A percentile compares a stretch with the other conserved stretches of the same genome.
phyloP scores from a whole-genome alignment of 805 yeast genomes.

The Saitoella complicata region DNA sequence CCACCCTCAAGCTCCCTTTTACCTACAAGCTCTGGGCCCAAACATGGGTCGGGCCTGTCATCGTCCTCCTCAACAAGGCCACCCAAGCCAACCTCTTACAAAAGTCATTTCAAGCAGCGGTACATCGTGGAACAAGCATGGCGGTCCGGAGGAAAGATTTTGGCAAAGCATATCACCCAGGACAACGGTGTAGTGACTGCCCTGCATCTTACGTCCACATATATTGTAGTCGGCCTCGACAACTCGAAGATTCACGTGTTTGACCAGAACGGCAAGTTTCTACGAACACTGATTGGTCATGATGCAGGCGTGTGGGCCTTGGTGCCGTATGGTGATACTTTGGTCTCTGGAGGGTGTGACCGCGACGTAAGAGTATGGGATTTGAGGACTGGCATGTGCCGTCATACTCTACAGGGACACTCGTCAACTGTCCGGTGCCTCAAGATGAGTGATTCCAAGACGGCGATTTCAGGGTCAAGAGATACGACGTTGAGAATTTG shows the following conservation, averaged over 20 bases:
- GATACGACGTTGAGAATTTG: conserved; percentile 85
- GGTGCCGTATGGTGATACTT: conserved; percentile 74
- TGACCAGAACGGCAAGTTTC: conserved; percentile 23
- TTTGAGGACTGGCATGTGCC: conserved; percentile 68
- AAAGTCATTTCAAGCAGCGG: conserved; percentile 25
- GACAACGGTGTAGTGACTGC: conserved; percentile 26
- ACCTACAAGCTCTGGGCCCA: conserved; percentile 7
- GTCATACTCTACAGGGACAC: conserved; percentile 78
- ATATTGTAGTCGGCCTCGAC: conserved; percentile 28
- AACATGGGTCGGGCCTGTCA: conserved; percentile 3
- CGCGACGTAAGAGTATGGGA: conserved; percentile 96
- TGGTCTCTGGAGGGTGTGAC: conserved; percentile 92
- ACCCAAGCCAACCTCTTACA: conserved; percentile 21
- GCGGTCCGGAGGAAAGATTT: conserved; percentile 26
- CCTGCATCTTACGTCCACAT: conserved; percentile 21
- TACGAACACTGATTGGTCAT: conserved; percentile 93
- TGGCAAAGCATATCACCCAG: conserved; percentile 24
- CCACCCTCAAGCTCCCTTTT: neutral
- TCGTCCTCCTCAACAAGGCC: conserved; percentile 7
- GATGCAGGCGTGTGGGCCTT: conserved; percentile 97
- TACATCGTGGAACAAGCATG: conserved; percentile 26
- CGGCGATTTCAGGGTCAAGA: conserved; percentile 78
- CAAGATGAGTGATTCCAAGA: conserved; percentile 60
- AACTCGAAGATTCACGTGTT: conserved; percentile 28
- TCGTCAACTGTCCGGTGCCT: conserved; percentile 77